Conservation (phyloP, 1,139 yeast genomes). For the Hemisphaericaspora xylofermentans region DNA sequence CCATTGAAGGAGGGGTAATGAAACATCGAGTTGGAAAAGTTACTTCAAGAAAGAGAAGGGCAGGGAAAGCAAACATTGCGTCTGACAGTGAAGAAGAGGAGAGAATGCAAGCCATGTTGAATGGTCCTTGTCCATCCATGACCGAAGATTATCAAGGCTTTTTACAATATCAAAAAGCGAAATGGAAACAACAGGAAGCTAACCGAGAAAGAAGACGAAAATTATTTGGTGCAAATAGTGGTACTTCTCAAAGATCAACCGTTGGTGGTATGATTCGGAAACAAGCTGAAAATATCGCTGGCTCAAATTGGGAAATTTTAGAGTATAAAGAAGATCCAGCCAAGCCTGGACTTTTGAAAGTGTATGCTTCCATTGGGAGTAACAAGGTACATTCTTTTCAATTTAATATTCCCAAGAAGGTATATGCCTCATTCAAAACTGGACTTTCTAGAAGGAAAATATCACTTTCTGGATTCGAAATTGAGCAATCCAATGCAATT, state of each 20-base stretch:
- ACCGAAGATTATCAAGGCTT: conserved; percentile 74
- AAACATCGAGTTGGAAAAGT: conserved; percentile 52
- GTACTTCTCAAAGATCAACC: conserved; percentile 46
- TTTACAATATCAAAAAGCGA: conserved; percentile 74
- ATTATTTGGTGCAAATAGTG: conserved; percentile 69
- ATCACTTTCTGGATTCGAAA: conserved; percentile 50
- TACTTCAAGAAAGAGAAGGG: conserved; percentile 37
- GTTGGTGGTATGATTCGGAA: conserved; percentile 70
- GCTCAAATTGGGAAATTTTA: conserved; percentile 80
- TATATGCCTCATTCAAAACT: conserved; percentile 67
- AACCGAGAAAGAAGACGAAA: conserved; percentile 71
- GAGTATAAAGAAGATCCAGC: conserved; percentile 61
- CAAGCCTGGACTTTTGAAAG: conserved; percentile 75
- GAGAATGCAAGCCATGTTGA: conserved; percentile 43
- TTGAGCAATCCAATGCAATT: conserved; percentile 57
- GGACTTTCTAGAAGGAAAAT: conserved; percentile 41
- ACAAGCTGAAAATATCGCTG: conserved; percentile 78
- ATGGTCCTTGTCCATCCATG: conserved; percentile 67
- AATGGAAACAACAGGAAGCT: conserved; percentile 77
- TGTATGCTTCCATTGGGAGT: conserved; percentile 65
- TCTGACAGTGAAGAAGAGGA: conserved; percentile 48
- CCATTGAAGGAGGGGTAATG: conserved; percentile 14
- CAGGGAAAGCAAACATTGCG: conserved; percentile 21
- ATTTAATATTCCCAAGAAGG: conserved; percentile 70
- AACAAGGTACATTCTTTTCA: conserved; percentile 67